Percentiles rank a stretch among this genome's conserved stretches.
Conservation (phyloP, 371 early-diverging fungal genomes). For the Mucor plumbeus region DNA sequence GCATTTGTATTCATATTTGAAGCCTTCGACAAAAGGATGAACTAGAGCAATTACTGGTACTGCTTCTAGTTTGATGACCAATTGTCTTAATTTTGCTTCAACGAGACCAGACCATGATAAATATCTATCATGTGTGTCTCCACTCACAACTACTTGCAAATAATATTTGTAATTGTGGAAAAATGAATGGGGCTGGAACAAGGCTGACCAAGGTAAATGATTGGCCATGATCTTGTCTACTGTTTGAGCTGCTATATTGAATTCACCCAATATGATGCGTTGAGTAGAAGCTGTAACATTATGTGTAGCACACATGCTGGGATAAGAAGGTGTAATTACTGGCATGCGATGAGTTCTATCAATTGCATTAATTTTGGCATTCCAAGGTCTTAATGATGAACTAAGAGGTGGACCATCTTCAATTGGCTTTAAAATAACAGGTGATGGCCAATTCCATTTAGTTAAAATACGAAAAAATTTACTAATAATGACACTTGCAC, state of each 20-base stretch:
- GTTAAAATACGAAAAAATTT: constrained; percentile 81
- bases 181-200: constrained; percentile 88
- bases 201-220: constrained; percentile 19
- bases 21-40: constrained; percentile 89
- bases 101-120: constrained; percentile 84
- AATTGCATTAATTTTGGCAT: constrained; percentile 54
- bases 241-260: constrained; percentile 43
- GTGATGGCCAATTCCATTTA: constrained; percentile 79
- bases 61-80: constrained; percentile 83
- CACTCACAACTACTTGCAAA: constrained; percentile 78
- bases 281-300: constrained; percentile 77
- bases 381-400: constrained; percentile 85
- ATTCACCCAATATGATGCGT: constrained; percentile 69
- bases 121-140: constrained; percentile 58
- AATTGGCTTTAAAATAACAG: constrained; percentile 82
- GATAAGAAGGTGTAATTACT: constrained; percentile 96
- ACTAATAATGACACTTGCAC: constrained; percentile 72
- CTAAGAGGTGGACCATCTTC: constrained; percentile 62
- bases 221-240: constrained; percentile 30
- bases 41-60: constrained; percentile 74
- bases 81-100: constrained; percentile 90
- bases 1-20: constrained; percentile 64
- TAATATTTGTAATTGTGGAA: constrained; percentile 88
- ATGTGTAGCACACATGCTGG: constrained; percentile 98
- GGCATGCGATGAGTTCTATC: constrained; percentile 82